A percentile compares a stretch with the other conserved stretches of the same genome.
These are phyloP conservation scores for Priceomyces castillae DNA, from an alignment of 805 yeast genomes.

Conservation along the genomic window DNA sequence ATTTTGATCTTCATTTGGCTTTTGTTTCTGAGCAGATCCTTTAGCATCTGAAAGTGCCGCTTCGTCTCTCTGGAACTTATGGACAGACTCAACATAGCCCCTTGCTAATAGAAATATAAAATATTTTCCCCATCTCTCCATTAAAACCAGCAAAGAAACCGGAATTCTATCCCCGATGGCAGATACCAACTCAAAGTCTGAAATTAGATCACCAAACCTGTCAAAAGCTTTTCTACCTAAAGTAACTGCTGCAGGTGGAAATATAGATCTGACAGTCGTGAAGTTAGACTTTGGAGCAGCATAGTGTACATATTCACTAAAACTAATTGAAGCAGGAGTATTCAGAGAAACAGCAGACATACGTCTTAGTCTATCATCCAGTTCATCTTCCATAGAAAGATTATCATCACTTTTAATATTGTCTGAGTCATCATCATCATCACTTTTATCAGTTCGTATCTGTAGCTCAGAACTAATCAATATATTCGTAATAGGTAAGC, in stretches of 20 bases:
- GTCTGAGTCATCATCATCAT: slow-evolving; percentile 1
- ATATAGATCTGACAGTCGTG: slow-evolving; percentile 64
- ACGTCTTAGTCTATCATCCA: slow-evolving; percentile 12
- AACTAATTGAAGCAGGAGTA: slow-evolving; percentile 36
- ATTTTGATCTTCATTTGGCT: not conserved
- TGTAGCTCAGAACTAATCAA: slow-evolving; percentile 40
- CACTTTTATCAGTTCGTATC: not conserved
- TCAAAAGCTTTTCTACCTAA: slow-evolving; percentile 74
- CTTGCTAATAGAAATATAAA: slow-evolving; percentile 61
- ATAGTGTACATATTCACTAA: slow-evolving; percentile 71
- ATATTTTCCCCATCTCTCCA: slow-evolving; percentile 76
- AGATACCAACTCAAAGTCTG: slow-evolving; percentile 71
- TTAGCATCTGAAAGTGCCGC: slow-evolving; percentile 4
- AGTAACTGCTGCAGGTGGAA: slow-evolving; percentile 76
- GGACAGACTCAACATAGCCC: slow-evolving; percentile 61
- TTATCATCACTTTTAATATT: slow-evolving; percentile 10
- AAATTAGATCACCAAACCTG: slow-evolving; percentile 56
- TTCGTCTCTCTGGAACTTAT: slow-evolving; percentile 28
- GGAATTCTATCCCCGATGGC: slow-evolving; percentile 69
- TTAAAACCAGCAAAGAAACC: slow-evolving; percentile 56
- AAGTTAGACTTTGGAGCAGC: slow-evolving; percentile 69
- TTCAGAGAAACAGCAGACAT: slow-evolving; percentile 19
- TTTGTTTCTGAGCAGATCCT: not conserved
- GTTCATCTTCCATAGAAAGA: slow-evolving; percentile 11
- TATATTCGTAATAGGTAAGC: slow-evolving; percentile 54